Conservation (phyloP, 768 basidiomycete species). For the Agrocybe pediades region DNA sequence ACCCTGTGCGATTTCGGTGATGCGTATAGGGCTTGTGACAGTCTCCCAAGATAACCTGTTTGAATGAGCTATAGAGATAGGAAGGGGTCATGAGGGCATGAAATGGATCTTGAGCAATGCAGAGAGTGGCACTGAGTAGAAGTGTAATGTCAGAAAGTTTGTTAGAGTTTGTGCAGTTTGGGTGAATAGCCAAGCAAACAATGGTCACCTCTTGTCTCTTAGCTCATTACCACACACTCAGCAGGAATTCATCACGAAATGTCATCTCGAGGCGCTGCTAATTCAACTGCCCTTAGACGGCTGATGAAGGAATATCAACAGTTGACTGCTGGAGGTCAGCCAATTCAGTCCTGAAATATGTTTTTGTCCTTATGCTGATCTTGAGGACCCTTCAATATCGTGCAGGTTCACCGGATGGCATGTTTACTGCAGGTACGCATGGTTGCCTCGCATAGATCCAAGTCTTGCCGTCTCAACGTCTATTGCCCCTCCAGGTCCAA, state of each 20-base stretch:
- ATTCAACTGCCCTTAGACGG: conserved; percentile 75
- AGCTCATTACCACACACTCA: not conserved
- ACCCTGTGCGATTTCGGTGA: too few relatives aligned
- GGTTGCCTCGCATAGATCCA: not conserved
- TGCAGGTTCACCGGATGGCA: conserved; percentile 84
- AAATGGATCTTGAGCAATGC: not conserved
- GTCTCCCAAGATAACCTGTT: too few relatives aligned
- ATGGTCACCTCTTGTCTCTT: not conserved
- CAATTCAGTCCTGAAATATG: not conserved
- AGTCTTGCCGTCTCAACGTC: not conserved
- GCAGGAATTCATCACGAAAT: not conserved
- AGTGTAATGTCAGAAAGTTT: not conserved
- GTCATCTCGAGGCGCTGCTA: conserved; percentile 44
- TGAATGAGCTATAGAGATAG: not conserved
- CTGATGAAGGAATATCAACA: conserved; percentile 95
- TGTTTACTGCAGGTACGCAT: conserved; percentile 86
- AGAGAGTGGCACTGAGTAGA: not conserved
- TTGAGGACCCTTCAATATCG: not conserved
- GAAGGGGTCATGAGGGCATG: not conserved
- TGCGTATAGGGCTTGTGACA: too few relatives aligned
- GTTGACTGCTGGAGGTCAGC: conserved; percentile 73
- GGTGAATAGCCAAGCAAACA: not conserved
- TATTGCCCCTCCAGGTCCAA: conserved; percentile 53
- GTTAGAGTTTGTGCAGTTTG: not conserved
- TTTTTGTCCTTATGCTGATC: not conserved